Percentiles rank a stretch among this genome's conserved stretches.
Evolutionary conservation across 1,284 basidiomycete genomes (phyloP).

Genomic region (Heterobasidion occidentale): DNA sequence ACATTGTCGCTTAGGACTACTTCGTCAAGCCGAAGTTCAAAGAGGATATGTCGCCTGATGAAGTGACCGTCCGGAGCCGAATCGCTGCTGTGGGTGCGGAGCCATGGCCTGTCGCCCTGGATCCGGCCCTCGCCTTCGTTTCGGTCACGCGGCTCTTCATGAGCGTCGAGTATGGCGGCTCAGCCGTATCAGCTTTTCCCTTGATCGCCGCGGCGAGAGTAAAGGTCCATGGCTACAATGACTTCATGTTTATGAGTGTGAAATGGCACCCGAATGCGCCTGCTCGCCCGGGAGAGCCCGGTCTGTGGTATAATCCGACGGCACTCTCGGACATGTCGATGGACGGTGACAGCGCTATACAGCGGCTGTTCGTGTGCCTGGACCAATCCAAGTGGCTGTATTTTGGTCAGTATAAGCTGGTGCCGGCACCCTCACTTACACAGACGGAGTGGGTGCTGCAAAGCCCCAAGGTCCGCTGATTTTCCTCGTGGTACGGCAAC

Average conservation of each 20-base stretch:
- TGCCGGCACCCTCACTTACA: constrained; percentile 5
- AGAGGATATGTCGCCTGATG: neutral
- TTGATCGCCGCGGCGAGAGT: constrained; percentile 2
- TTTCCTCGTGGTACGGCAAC: neutral
- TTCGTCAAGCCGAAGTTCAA: neutral
- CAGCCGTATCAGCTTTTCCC: constrained; percentile 5
- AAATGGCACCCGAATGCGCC: constrained; percentile 13
- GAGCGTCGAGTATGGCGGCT: constrained; percentile 11
- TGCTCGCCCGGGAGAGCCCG: constrained; percentile 10
- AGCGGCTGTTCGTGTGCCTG: constrained; percentile 11
- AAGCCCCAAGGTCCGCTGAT: constrained; percentile 7
- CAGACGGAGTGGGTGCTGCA: constrained; percentile 12
- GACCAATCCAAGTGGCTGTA: constrained; percentile 9
- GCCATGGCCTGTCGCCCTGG: constrained; percentile 8
- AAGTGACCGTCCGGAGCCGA: constrained; percentile 1
- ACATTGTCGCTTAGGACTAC: neutral
- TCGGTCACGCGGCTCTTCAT: constrained; percentile 12
- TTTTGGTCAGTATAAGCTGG: constrained; percentile 15
- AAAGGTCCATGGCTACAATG: constrained; percentile 3
- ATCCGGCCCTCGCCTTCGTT: constrained; percentile 5
- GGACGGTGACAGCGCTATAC: neutral
- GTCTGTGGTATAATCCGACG: constrained; percentile 9
- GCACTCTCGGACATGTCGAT: neutral
- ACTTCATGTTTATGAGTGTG: constrained; percentile 12
- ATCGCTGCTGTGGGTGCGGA: constrained; percentile 1